Evolutionary conservation across 2,329 filamentous ascomycete species (phyloP), one percentile per base, ranked within the genome.

Genomic region (Madurella fahalii): DNA sequence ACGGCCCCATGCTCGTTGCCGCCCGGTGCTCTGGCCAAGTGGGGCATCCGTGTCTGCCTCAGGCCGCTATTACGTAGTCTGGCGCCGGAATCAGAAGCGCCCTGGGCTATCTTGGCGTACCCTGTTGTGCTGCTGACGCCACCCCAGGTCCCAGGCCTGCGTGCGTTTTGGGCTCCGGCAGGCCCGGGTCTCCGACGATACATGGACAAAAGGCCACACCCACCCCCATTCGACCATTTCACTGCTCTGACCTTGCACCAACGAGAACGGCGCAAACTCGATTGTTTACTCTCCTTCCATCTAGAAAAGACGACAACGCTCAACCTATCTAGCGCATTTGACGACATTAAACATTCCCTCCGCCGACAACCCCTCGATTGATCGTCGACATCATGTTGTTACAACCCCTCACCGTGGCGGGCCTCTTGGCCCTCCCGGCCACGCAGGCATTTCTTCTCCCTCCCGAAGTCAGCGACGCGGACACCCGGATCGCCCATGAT

Each of bases 391-490:
- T 49, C 49, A 70, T 71, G 69, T 54, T 69, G 61, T 57, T 68
- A 67, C 77, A 78, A 47, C 70, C 74, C 60, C 70, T 78, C 60
- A 71, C 74, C 48, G 69, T 79, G 41, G 70, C 72, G n/a, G 71
- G 70, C 53, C 69, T 69, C 12, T 68, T 72, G 57, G 67, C 69
- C 56, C 60, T 64, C 50, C 47, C 57, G 15, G 65, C 65, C 50
- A 57, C 68, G 39, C 65, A 69, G 20, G 78, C 81, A 54, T 76
- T 85, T 63, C 71, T 85, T 56, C 62, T 86, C 51, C 74, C 82
- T 34, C 78, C 82, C 54, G 70, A 76, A 62, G 67, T 77, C 53
- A 71, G 73, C 57, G 67, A 70, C 17, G 68, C 71, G 50, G 74
- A 78, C 51, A 68, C 71, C 54, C 69, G 72, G 40, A 64, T 75